phyloP scores from a whole-genome alignment of 2,329 filamentous ascomycete species.

The Sporothrix brasiliensis region DNA sequence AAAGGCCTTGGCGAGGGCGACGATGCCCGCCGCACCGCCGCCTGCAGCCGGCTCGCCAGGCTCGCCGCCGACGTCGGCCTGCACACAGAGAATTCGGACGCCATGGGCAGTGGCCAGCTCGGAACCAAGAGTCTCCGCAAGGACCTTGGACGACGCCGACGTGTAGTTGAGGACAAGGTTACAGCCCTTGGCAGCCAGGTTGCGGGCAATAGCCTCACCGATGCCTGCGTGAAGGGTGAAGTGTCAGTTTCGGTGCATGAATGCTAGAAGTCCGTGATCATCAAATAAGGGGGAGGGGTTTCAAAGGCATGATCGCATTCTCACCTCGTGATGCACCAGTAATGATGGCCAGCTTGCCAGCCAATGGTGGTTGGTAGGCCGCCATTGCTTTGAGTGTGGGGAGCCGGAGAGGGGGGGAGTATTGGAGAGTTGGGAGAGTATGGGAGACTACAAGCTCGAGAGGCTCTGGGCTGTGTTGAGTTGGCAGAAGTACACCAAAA shows the following conservation, averaged over 20 bases:
- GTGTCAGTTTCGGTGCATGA: not conserved
- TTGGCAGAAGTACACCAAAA: too few species aligned
- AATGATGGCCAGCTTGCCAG: slow-evolving; percentile 77
- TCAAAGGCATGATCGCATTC: slow-evolving; percentile 15
- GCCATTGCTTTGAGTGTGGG: not conserved
- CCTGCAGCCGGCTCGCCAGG: slow-evolving; percentile 64
- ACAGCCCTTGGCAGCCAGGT: slow-evolving; percentile 71
- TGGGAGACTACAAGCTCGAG: too few species aligned
- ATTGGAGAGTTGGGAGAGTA: not conserved
- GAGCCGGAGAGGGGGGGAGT: not conserved
- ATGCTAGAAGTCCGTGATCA: too few species aligned
- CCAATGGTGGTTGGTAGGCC: slow-evolving; percentile 49
- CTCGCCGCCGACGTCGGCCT: slow-evolving; percentile 70
- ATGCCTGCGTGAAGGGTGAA: slow-evolving; percentile 60
- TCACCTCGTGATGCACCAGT: slow-evolving; percentile 78
- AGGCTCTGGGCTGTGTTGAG: too few species aligned
- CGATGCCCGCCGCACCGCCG: slow-evolving; percentile 33
- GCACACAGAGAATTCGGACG: slow-evolving; percentile 63
- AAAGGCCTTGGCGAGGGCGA: slow-evolving; percentile 57
- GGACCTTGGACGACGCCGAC: slow-evolving; percentile 44
- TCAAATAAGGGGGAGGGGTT: not conserved
- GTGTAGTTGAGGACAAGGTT: slow-evolving; percentile 73
- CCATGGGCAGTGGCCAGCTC: slow-evolving; percentile 60
- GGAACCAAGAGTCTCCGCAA: slow-evolving; percentile 64
- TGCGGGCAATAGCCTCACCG: slow-evolving; percentile 64